Percentiles rank a stretch among this genome's conserved stretches.
phyloP scores from a whole-genome alignment of 2,329 filamentous ascomycete genomes.

The Cladophialophora exuberans region DNA sequence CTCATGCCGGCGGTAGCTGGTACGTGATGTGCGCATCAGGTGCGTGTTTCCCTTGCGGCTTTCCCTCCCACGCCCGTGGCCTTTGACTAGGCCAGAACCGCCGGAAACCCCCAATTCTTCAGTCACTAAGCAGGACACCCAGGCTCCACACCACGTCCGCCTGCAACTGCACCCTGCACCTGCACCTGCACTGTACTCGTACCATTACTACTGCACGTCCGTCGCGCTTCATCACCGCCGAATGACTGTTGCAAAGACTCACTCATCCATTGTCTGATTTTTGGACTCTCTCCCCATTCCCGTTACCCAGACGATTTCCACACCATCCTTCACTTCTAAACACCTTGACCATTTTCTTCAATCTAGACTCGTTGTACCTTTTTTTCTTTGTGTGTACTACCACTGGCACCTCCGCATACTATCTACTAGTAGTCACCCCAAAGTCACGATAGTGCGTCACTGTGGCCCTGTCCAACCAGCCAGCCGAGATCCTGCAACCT shows the following conservation, averaged over 20 bases:
- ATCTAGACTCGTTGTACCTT: too few relatives aligned
- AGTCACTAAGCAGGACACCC: too few relatives aligned
- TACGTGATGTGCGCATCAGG: neutral
- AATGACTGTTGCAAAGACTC: conserved; percentile 5
- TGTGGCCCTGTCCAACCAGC: conserved; percentile 9
- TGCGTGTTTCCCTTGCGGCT: too few relatives aligned
- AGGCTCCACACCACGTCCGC: neutral
- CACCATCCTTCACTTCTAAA: too few relatives aligned
- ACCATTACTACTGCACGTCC: neutral
- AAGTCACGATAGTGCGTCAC: conserved; percentile 12
- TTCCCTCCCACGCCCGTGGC: neutral
- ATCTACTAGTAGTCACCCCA: too few relatives aligned
- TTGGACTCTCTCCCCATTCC: too few relatives aligned
- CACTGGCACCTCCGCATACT: neutral
- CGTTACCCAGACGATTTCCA: too few relatives aligned
- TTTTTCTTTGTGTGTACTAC: conserved; percentile 5
- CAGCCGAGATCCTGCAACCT: neutral
- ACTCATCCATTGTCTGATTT: too few relatives aligned
- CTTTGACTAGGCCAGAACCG: neutral
- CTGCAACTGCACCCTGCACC: too few relatives aligned
- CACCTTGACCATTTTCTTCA: too few relatives aligned
- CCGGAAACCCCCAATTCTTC: too few relatives aligned
- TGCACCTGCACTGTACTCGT: too few relatives aligned
- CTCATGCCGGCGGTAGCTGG: neutral
- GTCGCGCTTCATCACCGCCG: neutral